Percentiles rank a stretch among this genome's conserved stretches.
phyloP scores from a whole-genome alignment of 495 filamentous ascomycete species.

The Xylaria bambusicola region DNA sequence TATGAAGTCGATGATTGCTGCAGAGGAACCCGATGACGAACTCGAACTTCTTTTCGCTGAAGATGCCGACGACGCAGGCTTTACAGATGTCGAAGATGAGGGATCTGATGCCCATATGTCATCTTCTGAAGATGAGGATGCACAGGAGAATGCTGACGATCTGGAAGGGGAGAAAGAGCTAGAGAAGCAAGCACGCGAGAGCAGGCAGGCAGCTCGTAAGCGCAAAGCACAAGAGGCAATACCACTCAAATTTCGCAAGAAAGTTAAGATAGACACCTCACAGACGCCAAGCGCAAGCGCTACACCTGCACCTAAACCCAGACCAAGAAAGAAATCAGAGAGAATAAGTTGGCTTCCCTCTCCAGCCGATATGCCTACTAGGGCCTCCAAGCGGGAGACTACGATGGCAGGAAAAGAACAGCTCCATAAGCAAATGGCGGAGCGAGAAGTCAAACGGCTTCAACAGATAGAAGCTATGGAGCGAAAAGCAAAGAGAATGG shows the following conservation, averaged over 20 bases:
- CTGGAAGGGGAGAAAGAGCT: slow-evolving; percentile 67
- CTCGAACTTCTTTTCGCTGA: slow-evolving; percentile 81
- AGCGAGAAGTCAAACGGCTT: slow-evolving; percentile 76
- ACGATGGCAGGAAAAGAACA: slow-evolving; percentile 83
- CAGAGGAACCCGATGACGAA: slow-evolving; percentile 74
- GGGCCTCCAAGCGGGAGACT: slow-evolving; percentile 79
- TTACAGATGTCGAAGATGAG: slow-evolving; percentile 66
- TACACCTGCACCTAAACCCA: slow-evolving; percentile 50
- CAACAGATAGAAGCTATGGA: slow-evolving; percentile 84
- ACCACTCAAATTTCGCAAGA: slow-evolving; percentile 55
- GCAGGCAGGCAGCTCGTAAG: slow-evolving; percentile 60
- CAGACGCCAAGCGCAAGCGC: slow-evolving; percentile 53
- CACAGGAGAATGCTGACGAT: slow-evolving; percentile 66
- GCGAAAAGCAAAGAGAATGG: slow-evolving; percentile 76
- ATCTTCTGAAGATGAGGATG: slow-evolving; percentile 77
- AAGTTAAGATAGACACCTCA: slow-evolving; percentile 53
- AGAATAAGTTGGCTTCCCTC: slow-evolving; percentile 85
- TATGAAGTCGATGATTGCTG: slow-evolving; percentile 76
- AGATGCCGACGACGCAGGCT: slow-evolving; percentile 83
- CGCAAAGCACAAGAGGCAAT: slow-evolving; percentile 70
- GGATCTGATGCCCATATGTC: slow-evolving; percentile 78
- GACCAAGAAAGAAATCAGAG: slow-evolving; percentile 92
- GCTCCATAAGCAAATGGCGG: slow-evolving; percentile 78
- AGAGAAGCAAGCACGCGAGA: slow-evolving; percentile 60
- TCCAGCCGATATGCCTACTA: slow-evolving; percentile 72